Evolutionary conservation across 176 grass and related monocot genomes (phyloP).

Genomic region (Zizania latifolia): DNA sequence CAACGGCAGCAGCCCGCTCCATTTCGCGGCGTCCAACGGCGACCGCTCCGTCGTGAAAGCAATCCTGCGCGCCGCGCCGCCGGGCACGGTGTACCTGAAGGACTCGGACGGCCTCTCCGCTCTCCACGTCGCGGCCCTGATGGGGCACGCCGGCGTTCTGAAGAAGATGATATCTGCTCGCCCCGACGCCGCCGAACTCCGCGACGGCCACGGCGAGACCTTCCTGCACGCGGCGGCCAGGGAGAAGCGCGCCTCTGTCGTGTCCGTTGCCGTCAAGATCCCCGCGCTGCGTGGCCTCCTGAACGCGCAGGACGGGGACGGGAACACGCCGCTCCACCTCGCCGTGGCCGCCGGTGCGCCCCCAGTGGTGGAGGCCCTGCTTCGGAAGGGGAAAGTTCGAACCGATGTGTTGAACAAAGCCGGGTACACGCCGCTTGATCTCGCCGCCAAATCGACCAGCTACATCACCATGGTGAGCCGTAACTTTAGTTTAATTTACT

Average conservation of each 20-base stretch:
- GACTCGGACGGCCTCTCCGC: neutral
- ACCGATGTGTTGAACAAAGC: neutral
- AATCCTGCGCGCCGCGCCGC: neutral
- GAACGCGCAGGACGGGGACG: neutral
- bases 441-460: neutral
- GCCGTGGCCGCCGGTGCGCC: neutral
- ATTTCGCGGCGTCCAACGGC: constrained; percentile 10
- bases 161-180: neutral
- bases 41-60: neutral
- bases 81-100: neutral
- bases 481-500: too few species aligned
- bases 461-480: neutral
- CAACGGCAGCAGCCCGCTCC: constrained; percentile 7
- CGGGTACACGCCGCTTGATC: neutral
- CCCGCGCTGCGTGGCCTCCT: neutral
- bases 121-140: constrained; percentile 11
- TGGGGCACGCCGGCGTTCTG: neutral
- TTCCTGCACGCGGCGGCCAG: constrained; percentile 22
- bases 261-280: neutral
- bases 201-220: neutral
- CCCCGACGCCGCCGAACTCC: neutral
- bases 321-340: constrained; percentile 27
- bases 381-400: neutral
- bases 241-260: neutral
- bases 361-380: neutral